Evolutionary conservation across 1,284 basidiomycete species (phyloP), one percentile per base, ranked within the genome.

Genomic region (Naganishia liquefaciens): DNA sequence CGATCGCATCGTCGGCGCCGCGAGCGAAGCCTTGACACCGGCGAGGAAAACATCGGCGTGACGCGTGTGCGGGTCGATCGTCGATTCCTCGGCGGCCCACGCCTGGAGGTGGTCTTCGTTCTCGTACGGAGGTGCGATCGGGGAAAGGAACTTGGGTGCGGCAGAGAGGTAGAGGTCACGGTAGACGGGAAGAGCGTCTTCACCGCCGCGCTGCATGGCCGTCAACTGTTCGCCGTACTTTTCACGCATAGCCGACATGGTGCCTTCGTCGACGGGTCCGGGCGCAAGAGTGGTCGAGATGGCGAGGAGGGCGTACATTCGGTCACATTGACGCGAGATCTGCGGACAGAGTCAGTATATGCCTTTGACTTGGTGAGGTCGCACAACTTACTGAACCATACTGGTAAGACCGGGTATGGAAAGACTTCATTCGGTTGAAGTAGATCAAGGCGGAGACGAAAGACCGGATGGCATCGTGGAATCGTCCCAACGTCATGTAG

Each of bases 291-390:
- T 90, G 72, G 92, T 90, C 81, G 92, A 94, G 69, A 98, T 88
- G 9, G 93, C 91, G 69, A 97, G 89, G 23, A 99, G 81, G 4
- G 93, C 93, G 76, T 98, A 96, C 94, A 98, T 99, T 58, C 95
- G 83, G 77, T 99, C 95, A 10, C 91, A 93, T 30, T 90, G 93
- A 83, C 97, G 98, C 83, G 89, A 93, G 80, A 99, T 96, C 89
- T 91, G 42, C 49, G 6, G 27, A 5, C 28, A 21, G 40, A 33
- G 55, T 46, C 47, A 53, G 52, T 1, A 33, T 5, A 40, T 15
- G 19, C 23, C 27, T 25, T 13, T 2, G n/a, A n/a, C n/a, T n/a
- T 28, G n/a, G 21, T 4, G 19, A n/a, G 6, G 4, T 63, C 3
- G 19, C 1, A 10, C 21, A 9, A 72, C 82, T 54, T 60, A 88